Base-by-base conservation (phyloP, 2,329 filamentous ascomycete genomes). In the Fusarium sp. region DNA sequence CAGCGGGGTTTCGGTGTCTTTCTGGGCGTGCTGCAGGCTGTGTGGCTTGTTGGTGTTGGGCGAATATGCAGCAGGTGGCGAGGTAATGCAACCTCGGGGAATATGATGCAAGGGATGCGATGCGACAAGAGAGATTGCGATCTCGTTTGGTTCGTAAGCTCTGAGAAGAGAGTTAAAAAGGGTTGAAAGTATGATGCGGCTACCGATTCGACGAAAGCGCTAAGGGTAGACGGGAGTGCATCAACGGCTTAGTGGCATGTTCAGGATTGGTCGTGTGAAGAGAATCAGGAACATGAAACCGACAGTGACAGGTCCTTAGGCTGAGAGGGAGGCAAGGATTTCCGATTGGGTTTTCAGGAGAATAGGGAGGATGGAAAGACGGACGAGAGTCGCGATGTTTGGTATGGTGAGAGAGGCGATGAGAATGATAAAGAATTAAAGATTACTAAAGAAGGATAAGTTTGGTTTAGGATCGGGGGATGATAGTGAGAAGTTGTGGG, bases 231-330 rank as follows among this genome's bases (percentile, higher is more conserved):
- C 53, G 54, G 73, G 60, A 60, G 62, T 54, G 30, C 59, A 71
- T 66, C 59, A 71, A 51, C 51, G 65, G 59, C 58, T 63, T 55
- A 74, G 52, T n/a, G 72, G 53, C 69, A 75, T 75, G 45, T 53
- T 65, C 63, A 52, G 64, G 49, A 66, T 63, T 61, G 69, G 51
- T 24, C 49, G 38, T 38, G 63, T 55, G 51, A 54, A 61, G 61
- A 55, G 59, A 64, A 66, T 66, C 66, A 71, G 60, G 63, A 58
- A 63, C 57, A 75, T 63, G 71, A 66, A 71, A 66, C 51, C 60
- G 34, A n/a, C 30, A 52, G 50, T 52, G 50, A 42, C 24, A 42
- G 32, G 25, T 42, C 50, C 50, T 52, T 52, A 20, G 50, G 50
- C 50, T 25, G 32, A 42, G 34, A 52, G 50, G 32, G 8, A 52